Evolutionary conservation across 1,284 basidiomycete species (phyloP), one percentile per base, ranked within the genome.

Genomic region (Mrakiaceae sp.): DNA sequence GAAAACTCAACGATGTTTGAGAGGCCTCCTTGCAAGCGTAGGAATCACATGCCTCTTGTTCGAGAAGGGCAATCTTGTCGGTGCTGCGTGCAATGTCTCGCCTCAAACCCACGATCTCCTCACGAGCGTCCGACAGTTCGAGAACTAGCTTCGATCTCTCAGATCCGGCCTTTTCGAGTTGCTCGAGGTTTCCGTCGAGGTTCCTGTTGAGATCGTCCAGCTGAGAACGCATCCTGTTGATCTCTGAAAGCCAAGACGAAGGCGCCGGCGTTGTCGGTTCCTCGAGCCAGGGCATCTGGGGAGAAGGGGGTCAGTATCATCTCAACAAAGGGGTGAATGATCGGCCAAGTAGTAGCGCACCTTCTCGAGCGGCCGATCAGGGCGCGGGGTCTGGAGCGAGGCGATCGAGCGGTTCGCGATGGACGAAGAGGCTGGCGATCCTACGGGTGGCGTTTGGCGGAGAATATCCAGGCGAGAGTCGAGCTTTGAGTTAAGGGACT

Each of bases 161-260:
- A 14, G 75, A 64, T 1, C 78, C 78, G 0, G 78, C 76, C 6
- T 71, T 70, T 63, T 78, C 76, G 12, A 80, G 74, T 48, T 76
- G 71, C 40, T 70, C 72, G 60, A 80, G 76, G 71, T 80, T 80
- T 60, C 71, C 68, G 69, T 80, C 79, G 10, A 80, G 74, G 50
- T 77, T 75, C 1, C 70, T 68, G 67, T 80, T 78, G 10, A 77
- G 78, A 11, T 71, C 68, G 5, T 71, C 67, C 14, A 80, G 72
- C 65, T 79, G 75, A 0, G 69, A 62, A 51, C 76, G 74, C n/a
- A 80, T 72, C 16, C 74, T 72, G 53, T 78, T 75, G 12, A 79
- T 71, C 58, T 78, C 76, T 5, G 74, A 73, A 16, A 78, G 71
- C 1, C 78, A 68, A 9, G 75, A 72, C 49, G 74, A 40, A 4